Evolutionary conservation across 2,329 filamentous ascomycete species (phyloP), one percentile per base, ranked within the genome.

Genomic region (Xylogone sp.): DNA sequence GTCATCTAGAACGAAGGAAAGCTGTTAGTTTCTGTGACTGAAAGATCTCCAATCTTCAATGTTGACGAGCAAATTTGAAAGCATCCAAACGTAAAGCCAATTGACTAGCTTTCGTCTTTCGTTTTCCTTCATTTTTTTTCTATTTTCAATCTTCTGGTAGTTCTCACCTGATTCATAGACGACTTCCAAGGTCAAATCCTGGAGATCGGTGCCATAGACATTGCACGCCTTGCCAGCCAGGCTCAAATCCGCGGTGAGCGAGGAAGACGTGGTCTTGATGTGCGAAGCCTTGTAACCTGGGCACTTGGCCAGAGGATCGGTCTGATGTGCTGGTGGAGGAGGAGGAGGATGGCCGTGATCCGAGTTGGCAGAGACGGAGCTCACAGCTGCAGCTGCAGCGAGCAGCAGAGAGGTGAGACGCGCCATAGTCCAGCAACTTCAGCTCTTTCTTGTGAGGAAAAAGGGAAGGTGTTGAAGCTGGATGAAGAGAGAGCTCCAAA

Each of bases 171-270:
- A 79, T 61, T 87, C 76, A 61, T 85, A 84, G 56, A 83, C 78
- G 16, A 86, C 83, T 7, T 75, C 67, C 50, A 87, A 69, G 53
- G 74, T 81, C 56, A 86, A 66, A 50, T 79, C 69, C 47, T 71
- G 63, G 50, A 86, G 56, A 58, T 86, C 83, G 2, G 71, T 71
- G 45, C 83, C 81, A 58, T 83, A 86, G 16, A 71, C 70, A 61
- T 84, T 79, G 66, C 83, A 86, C 21, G 79, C 72, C n/a, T 70
- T 60, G 1, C 81, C 83, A 18, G 80, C 81, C 24, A 87, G 71
- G 5, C 64, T 74, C 53, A 87, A 69, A 57, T 82, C 77, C 1
- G 83, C 83, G 1, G 75, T 81, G 43, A 86, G 61, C 24, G 71
- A 71, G 45, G 69, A 69, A 27, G 66, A 63, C 2, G 62, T 70